Percentiles rank a stretch among this genome's conserved stretches.
Conservation (phyloP, 208 protist genomes). For the Vickermania spadyakhi region DNA sequence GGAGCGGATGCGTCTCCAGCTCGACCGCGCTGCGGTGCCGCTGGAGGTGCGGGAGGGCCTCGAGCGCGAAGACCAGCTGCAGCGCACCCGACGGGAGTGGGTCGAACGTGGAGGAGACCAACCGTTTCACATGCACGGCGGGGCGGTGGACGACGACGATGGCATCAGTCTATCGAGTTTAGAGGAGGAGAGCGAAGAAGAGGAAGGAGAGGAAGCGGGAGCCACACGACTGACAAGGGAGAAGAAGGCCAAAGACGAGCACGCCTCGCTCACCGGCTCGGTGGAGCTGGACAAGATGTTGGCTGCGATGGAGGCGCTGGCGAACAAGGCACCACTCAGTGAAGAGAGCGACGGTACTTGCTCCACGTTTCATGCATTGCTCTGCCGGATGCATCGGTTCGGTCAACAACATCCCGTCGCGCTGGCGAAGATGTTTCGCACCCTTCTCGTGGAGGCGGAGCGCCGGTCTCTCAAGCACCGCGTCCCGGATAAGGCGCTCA, state of each 20-base stretch:
- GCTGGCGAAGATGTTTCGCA: slow-evolving; percentile 52
- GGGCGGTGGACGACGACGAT: slow-evolving; percentile 9
- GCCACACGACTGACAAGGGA: neutral
- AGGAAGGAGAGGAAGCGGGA: neutral
- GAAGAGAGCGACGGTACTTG: slow-evolving; percentile 6
- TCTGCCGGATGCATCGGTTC: slow-evolving; percentile 42
- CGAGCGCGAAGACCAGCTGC: slow-evolving; percentile 21
- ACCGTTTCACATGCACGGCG: slow-evolving; percentile 56
- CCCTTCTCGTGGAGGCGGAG: slow-evolving; percentile 74
- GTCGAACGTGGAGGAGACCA: slow-evolving; percentile 59
- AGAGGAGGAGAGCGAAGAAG: neutral
- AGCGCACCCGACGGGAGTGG: slow-evolving; percentile 65
- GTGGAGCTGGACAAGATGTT: slow-evolving; percentile 26
- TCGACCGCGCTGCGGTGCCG: slow-evolving; percentile 47
- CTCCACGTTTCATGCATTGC: slow-evolving; percentile 18
- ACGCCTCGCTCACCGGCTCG: slow-evolving; percentile 11
- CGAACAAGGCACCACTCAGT: slow-evolving; percentile 3
- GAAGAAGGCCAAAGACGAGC: neutral
- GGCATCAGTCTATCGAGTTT: slow-evolving; percentile 14
- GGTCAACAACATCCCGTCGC: slow-evolving; percentile 35
- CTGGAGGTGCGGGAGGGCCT: slow-evolving; percentile 12
- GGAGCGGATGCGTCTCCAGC: slow-evolving; percentile 32
- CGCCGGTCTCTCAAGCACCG: slow-evolving; percentile 33
- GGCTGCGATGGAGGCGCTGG: slow-evolving; percentile 28
- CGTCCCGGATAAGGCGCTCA: slow-evolving; percentile 17